These are phyloP conservation scores for Coniochaeta pulveracea DNA, from an alignment of 2,329 filamentous ascomycete genomes.

Conservation along the genomic window DNA sequence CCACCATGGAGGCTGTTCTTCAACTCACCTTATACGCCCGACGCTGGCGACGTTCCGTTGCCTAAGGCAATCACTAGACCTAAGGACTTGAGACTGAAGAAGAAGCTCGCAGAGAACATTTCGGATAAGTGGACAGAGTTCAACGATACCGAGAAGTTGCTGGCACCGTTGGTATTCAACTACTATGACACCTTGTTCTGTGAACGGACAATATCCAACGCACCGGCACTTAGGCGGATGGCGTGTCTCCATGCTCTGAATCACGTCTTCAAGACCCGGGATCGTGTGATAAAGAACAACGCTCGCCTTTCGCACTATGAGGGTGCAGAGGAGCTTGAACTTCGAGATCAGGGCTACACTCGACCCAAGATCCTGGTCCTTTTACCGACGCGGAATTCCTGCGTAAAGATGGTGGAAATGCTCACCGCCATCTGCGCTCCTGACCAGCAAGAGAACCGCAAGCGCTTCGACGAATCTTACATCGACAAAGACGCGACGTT, in stretches of 20 bases:
- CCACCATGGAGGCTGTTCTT: constrained; percentile 36
- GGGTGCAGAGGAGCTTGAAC: constrained; percentile 54
- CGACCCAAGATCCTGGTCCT: constrained; percentile 87
- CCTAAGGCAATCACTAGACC: constrained; percentile 25
- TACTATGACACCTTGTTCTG: constrained; percentile 76
- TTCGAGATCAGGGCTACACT: constrained; percentile 91
- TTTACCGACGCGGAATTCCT: constrained; percentile 79
- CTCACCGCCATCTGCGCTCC: constrained; percentile 68
- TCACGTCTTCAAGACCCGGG: constrained; percentile 88
- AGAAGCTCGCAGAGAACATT: constrained; percentile 49
- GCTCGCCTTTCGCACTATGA: constrained; percentile 60
- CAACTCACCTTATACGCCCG: constrained; percentile 30
- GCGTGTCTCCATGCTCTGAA: constrained; percentile 79
- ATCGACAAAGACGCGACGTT: constrained; percentile 57
- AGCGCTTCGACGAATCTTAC: constrained; percentile 81
- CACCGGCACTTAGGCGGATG: constrained; percentile 57
- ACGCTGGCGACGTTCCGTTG: constrained; percentile 19
- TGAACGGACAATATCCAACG: constrained; percentile 57
- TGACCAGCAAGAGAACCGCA: constrained; percentile 90
- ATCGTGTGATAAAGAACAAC: constrained; percentile 88
- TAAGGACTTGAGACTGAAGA: constrained; percentile 53
- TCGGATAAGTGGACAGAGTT: constrained; percentile 44
- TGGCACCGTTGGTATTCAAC: constrained; percentile 65
- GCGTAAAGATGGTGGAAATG: constrained; percentile 64
- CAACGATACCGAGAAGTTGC: constrained; percentile 46